Conservation (phyloP, 75 land plant genomes). For the Cupressus sempervirens region DNA sequence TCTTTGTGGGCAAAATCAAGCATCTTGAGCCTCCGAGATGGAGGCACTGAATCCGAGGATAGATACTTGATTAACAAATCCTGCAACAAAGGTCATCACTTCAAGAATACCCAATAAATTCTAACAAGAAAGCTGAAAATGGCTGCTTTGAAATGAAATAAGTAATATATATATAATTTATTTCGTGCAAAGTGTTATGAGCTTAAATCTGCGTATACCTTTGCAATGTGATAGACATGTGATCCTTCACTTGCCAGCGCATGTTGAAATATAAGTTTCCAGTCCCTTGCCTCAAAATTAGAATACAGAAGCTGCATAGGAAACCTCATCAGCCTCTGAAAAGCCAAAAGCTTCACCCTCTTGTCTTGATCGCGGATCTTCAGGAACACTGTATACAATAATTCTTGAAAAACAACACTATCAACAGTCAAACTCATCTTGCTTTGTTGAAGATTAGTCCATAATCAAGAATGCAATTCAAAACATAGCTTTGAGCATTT, state of each 20-base stretch:
- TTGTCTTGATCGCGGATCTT: constrained; percentile 11
- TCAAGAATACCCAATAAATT: neutral
- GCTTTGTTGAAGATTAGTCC: neutral
- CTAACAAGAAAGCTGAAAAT: neutral
- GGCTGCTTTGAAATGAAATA: neutral
- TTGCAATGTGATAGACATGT: constrained; percentile 10
- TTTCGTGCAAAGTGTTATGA: neutral
- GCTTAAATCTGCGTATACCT: neutral
- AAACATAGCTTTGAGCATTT: neutral
- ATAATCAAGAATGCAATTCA: neutral
- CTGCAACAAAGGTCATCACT: neutral
- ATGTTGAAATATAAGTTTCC: constrained; percentile 13
- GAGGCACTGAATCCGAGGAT: constrained; percentile 6
- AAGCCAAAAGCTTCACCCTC: constrained; percentile 12
- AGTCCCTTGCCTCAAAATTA: neutral
- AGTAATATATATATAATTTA: neutral
- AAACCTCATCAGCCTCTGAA: constrained; percentile 8
- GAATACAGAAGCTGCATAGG: constrained; percentile 6
- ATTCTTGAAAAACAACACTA: neutral
- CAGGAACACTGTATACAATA: constrained; percentile 3
- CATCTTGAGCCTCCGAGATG: constrained; percentile 10
- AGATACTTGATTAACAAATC: constrained; percentile 9
- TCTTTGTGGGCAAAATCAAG: constrained; percentile 10
- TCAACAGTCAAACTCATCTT: neutral
- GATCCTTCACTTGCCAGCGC: constrained; percentile 5